Evolutionary conservation across 495 filamentous ascomycete species (phyloP).

Genomic region (Penicillium silybi): DNA sequence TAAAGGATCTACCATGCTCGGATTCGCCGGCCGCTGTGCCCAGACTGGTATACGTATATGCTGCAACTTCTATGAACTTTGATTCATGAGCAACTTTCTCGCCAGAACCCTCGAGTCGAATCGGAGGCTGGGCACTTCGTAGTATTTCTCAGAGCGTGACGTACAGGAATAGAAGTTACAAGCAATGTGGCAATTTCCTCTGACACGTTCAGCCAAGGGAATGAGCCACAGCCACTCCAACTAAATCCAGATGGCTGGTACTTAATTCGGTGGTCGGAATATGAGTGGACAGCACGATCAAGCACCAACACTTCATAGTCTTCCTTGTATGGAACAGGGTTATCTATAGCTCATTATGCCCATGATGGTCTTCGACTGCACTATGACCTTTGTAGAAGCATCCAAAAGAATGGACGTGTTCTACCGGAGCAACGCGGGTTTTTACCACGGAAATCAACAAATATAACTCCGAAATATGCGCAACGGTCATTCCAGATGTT

Average conservation of each 20-base stretch:
- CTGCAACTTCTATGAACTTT: neutral
- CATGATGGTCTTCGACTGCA: too few species aligned
- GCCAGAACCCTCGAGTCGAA: neutral
- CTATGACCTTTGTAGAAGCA: too few species aligned
- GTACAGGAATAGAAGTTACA: neutral
- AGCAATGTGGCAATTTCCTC: slow-evolving; percentile 2
- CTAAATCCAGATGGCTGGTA: neutral
- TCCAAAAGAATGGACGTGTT: too few species aligned
- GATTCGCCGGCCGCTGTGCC: too few species aligned
- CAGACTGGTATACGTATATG: neutral
- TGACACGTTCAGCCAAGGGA: neutral
- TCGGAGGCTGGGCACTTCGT: neutral
- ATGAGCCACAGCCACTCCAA: neutral
- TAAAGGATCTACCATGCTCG: neutral
- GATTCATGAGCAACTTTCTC: neutral
- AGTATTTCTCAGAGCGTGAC: neutral
- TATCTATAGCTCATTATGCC: too few species aligned
- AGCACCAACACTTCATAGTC: too few species aligned
- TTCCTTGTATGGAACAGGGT: too few species aligned
- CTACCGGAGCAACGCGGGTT: too few species aligned
- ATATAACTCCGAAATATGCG: too few species aligned
- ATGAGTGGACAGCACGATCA: neutral
- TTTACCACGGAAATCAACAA: too few species aligned
- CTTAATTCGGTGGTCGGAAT: neutral
- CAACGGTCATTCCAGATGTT: too few species aligned